Evolutionary conservation across 441 rosid species (phyloP), one percentile per base, ranked within the genome.

Genomic region (Euphorbia corollata): DNA sequence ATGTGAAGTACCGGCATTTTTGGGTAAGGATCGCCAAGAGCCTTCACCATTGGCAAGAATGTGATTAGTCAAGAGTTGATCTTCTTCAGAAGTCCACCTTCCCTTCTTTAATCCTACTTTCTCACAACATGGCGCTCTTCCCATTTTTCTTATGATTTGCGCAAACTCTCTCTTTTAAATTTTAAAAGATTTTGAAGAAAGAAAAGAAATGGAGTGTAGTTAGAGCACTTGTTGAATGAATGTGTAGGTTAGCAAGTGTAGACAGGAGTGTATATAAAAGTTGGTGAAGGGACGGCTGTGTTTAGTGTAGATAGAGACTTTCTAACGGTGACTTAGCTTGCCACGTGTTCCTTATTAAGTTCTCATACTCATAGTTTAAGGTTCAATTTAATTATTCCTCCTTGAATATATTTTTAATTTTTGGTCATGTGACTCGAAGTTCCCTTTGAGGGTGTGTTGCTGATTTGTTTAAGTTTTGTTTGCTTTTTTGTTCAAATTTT

Each of bases 31-130:
- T 60, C 89, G 79, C 95, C 97, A 90, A 1, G 87, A 86, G 38
- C 97, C 92, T 75, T 88, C 91, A 4, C 95, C 97, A 70, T 88
- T 75, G 23, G 79, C 79, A 15, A 77, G 86, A 70, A 88, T 86
- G 73, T 86, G 86, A 13, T 68, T 74, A 32, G 82, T 74, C 63
- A 90, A 74, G n/a, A 80, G 74, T 71, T 80, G 76, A 72, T 90
- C 97, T 83, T 90, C 97, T 68, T 86, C 89, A 0, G 83, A 72
- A 0, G 89, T 85, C 95, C 95, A 90, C 72, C 92, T 83, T n/a
- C 95, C 97, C 70, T 67, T 85, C 83, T 81, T 90, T 66, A 90
- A 67, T 23, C 95, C 95, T 2, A 84, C 79, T 64, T 90, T 88
- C 75, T 85, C 91, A 73, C 97, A 90, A 61, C 95, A 90, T 0